Evolutionary conservation across 2,329 filamentous ascomycete species (phyloP).

Genomic region (Colletotrichum tropicicola): DNA sequence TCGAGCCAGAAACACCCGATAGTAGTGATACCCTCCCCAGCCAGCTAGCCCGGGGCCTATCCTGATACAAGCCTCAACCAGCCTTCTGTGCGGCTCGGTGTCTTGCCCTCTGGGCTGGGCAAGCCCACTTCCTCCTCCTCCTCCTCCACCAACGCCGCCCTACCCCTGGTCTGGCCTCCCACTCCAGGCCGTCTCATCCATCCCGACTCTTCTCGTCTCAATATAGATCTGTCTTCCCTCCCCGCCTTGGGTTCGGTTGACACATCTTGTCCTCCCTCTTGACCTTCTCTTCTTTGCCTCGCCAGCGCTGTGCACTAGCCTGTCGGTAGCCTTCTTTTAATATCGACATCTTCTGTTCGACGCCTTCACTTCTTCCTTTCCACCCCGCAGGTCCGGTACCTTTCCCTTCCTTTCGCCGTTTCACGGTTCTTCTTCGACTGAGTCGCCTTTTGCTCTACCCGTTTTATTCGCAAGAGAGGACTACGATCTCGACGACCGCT

Average conservation of each 20-base stretch:
- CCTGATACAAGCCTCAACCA: conserved; percentile 49
- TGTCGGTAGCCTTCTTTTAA: conserved; percentile 63
- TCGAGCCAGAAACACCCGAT: conserved; percentile 49
- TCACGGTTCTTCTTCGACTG: conserved; percentile 34
- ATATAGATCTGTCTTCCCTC: conserved; percentile 46
- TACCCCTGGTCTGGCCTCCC: conserved; percentile 22
- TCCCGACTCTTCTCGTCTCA: conserved; percentile 34
- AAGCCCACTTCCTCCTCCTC: conserved; percentile 24
- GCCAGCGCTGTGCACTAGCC: conserved; percentile 60
- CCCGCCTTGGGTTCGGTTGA: conserved; percentile 22
- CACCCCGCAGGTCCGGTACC: conserved; percentile 64
- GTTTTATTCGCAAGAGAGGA: conserved; percentile 30
- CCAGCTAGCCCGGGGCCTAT: conserved; percentile 41
- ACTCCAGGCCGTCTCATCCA: conserved; percentile 18
- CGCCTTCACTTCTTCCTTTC: conserved; percentile 34
- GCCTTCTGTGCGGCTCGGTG: conserved; percentile 38
- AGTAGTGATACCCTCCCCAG: conserved; percentile 39
- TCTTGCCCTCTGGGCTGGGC: conserved; percentile 48
- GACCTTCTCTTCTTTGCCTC: conserved; percentile 41
- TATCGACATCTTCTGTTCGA: conserved; percentile 49
- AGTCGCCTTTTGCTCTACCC: conserved; percentile 31
- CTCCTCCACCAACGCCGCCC: conserved; percentile 2
- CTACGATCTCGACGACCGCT: conserved; percentile 31
- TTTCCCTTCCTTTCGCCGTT: conserved; percentile 40
- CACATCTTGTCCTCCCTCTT: conserved; percentile 38